Conservation (phyloP, 768 basidiomycete species). For the Russula virescens region DNA sequence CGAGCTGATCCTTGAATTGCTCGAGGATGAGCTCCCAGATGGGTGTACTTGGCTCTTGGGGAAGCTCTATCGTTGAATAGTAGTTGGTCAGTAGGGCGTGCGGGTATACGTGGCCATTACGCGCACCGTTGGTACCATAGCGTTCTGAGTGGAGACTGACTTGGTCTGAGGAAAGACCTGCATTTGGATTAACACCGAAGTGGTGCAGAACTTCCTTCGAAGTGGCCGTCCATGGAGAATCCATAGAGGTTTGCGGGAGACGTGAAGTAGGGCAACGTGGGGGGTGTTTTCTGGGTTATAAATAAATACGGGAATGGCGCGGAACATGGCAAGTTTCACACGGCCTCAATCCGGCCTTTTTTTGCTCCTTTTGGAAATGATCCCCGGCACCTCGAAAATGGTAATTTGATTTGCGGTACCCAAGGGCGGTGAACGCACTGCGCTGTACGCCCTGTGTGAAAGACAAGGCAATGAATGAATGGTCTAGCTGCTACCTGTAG, state of each 20-base stretch:
- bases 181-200: background rate
- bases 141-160: conserved; percentile 14
- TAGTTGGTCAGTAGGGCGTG: background rate
- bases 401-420: too few relatives aligned
- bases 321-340: too few relatives aligned
- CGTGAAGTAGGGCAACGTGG: background rate
- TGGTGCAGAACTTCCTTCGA: conserved; percentile 2
- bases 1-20: conserved; percentile 98
- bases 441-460: too few relatives aligned
- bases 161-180: conserved; percentile 8
- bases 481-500: conserved; percentile 1
- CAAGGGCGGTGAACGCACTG: too few relatives aligned
- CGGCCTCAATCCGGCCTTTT: too few relatives aligned
- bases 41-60: conserved; percentile 87
- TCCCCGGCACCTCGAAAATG: too few relatives aligned
- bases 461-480: background rate
- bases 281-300: background rate
- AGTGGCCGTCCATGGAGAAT: conserved; percentile 13
- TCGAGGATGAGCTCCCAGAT: conserved; percentile 94
- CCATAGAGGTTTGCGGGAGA: conserved; percentile 2
- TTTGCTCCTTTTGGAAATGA: too few relatives aligned
- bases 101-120: background rate
- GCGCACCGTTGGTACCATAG: conserved; percentile 19
- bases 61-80: conserved; percentile 55
- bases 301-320: background rate